Evolutionary conservation across 805 yeast genomes (phyloP).

Genomic region (Ogataea glucozyma): DNA sequence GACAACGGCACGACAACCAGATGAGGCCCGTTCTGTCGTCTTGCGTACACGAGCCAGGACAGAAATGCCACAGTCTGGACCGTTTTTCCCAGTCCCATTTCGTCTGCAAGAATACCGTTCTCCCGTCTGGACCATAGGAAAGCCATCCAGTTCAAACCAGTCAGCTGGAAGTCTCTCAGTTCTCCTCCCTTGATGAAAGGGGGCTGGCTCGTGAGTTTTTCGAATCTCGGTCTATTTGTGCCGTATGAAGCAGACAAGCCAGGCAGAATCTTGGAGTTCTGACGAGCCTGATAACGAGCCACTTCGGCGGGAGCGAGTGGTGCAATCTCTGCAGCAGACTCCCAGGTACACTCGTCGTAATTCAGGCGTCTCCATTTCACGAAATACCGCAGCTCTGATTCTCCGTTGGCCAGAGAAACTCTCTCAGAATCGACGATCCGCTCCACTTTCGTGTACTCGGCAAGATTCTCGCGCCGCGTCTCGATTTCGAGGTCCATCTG

Average conservation of each 20-base stretch:
- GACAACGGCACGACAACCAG: slow-evolving; percentile 94
- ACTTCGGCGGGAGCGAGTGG: slow-evolving; percentile 82
- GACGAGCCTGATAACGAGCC: slow-evolving; percentile 74
- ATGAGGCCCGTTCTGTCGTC: slow-evolving; percentile 98
- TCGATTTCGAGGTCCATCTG: slow-evolving; percentile 91
- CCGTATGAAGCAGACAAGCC: slow-evolving; percentile 77
- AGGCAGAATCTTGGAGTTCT: slow-evolving; percentile 83
- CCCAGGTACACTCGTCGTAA: slow-evolving; percentile 98
- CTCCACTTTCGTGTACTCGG: slow-evolving; percentile 83
- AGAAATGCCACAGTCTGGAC: slow-evolving; percentile 94
- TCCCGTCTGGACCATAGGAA: slow-evolving; percentile 97
- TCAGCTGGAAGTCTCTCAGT: slow-evolving; percentile 93
- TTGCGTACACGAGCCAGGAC: slow-evolving; percentile 91
- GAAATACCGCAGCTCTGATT: slow-evolving; percentile 71
- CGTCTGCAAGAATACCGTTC: slow-evolving; percentile 96
- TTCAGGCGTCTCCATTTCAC: slow-evolving; percentile 93
- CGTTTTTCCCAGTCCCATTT: slow-evolving; percentile 98
- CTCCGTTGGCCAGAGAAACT: slow-evolving; percentile 57
- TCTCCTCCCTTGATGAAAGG: slow-evolving; percentile 86
- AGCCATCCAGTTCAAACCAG: slow-evolving; percentile 99
- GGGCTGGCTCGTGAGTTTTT: slow-evolving; percentile 85
- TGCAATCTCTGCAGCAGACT: slow-evolving; percentile 84
- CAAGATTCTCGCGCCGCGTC: slow-evolving; percentile 76
- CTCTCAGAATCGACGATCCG: slow-evolving; percentile 88
- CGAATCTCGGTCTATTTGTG: slow-evolving; percentile 77